Conservation (phyloP, 345 rosid genomes). For the Alliaria petiolata region DNA sequence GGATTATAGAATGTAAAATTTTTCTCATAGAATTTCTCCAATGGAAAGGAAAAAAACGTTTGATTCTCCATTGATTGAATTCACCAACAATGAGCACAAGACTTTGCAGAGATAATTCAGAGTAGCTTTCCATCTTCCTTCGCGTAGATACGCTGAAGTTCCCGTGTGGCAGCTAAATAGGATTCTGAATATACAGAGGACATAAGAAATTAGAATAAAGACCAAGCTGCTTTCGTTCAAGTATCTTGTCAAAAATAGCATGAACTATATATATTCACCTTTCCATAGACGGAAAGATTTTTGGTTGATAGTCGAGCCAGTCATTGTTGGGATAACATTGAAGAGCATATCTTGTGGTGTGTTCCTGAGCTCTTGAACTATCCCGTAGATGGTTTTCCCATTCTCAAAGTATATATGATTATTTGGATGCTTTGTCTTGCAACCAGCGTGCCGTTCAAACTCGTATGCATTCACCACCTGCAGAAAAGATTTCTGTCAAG, state of each 20-base stretch:
- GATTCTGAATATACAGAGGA: slow-evolving; percentile 45
- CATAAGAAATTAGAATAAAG: not conserved
- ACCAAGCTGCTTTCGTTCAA: not conserved
- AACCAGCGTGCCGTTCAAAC: slow-evolving; percentile 73
- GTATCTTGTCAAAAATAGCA: not conserved
- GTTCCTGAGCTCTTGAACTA: slow-evolving; percentile 75
- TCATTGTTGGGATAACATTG: slow-evolving; percentile 57
- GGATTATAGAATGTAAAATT: not conserved
- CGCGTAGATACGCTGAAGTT: slow-evolving; percentile 73
- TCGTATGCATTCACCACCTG: slow-evolving; percentile 71
- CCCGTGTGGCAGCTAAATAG: slow-evolving; percentile 64
- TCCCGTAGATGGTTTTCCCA: slow-evolving; percentile 80
- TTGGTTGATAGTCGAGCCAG: slow-evolving; percentile 73
- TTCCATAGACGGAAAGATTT: slow-evolving; percentile 74
- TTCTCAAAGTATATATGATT: slow-evolving; percentile 77
- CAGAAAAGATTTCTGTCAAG: not conserved
- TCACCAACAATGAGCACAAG: slow-evolving; percentile 25
- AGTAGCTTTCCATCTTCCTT: slow-evolving; percentile 52
- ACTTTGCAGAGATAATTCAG: slow-evolving; percentile 21
- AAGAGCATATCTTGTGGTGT: slow-evolving; percentile 63
- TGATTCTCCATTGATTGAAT: not conserved
- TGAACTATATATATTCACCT: slow-evolving; percentile 40
- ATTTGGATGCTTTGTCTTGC: slow-evolving; percentile 84
- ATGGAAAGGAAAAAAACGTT: too few relatives aligned
- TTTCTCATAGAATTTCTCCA: too few relatives aligned